Percentiles rank a stretch among this genome's conserved stretches.
Conservation (phyloP, 1,284 basidiomycete genomes). For the Fomitopsis palustris region DNA sequence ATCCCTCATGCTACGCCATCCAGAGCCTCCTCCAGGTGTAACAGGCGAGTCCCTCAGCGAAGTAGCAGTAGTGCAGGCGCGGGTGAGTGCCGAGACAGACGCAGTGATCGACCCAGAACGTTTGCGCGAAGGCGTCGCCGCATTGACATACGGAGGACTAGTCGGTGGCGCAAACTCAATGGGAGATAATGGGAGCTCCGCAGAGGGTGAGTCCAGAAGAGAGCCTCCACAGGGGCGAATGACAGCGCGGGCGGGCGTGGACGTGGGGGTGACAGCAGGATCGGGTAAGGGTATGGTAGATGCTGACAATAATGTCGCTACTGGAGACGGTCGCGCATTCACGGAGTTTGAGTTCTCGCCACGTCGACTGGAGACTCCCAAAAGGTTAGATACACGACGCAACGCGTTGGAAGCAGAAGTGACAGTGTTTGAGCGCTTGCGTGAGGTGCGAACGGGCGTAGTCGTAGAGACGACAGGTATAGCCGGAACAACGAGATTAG, state of each 20-base stretch:
- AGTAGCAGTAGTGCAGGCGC: background rate
- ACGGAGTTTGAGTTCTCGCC: background rate
- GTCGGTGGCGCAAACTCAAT: conserved; percentile 1
- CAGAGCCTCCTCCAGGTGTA: background rate
- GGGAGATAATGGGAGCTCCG: background rate
- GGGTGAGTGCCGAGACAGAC: background rate
- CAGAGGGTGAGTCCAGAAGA: background rate
- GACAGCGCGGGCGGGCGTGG: background rate
- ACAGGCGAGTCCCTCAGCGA: background rate
- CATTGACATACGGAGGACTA: background rate
- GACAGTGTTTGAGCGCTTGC: conserved; percentile 7
- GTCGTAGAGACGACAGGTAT: conserved; percentile 4
- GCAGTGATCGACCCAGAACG: background rate
- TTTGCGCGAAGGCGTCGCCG: background rate
- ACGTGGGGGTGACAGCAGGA: background rate
- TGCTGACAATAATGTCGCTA: background rate
- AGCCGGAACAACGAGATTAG: conserved; percentile 6
- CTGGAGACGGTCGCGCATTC: background rate
- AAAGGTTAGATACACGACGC: background rate
- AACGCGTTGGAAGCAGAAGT: background rate
- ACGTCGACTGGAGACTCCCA: background rate
- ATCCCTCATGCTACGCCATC: background rate
- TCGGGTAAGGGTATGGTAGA: background rate
- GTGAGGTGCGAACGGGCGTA: background rate
- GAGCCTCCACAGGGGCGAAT: background rate